phyloP scores from a whole-genome alignment of 2,329 filamentous ascomycete species.

The Bipolaris gigantea region DNA sequence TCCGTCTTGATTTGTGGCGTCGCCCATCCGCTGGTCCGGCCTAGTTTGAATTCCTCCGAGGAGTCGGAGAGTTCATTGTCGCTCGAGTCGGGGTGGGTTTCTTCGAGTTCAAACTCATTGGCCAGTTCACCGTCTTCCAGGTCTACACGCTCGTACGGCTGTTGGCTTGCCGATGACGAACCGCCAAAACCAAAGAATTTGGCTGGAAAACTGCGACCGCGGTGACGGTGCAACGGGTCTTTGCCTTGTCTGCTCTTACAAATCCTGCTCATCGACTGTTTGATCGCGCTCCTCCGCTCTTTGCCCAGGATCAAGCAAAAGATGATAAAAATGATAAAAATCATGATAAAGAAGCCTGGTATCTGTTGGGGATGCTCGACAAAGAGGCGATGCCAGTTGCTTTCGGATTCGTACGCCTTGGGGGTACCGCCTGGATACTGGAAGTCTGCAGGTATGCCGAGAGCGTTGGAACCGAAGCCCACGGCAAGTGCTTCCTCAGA shows the following conservation, averaged over 20 bases:
- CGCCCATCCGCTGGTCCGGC: slow-evolving; percentile 66
- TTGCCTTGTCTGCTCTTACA: slow-evolving; percentile 48
- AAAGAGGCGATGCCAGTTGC: slow-evolving; percentile 63
- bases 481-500: slow-evolving; percentile 69
- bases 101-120: slow-evolving; percentile 72
- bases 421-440: slow-evolving; percentile 68
- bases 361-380: slow-evolving; percentile 66
- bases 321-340: slow-evolving; percentile 70
- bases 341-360: slow-evolving; percentile 74
- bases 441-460: slow-evolving; percentile 72
- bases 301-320: slow-evolving; percentile 77
- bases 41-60: slow-evolving; percentile 59
- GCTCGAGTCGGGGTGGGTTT: slow-evolving; percentile 53
- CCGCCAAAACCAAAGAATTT: slow-evolving; percentile 63
- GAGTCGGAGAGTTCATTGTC: slow-evolving; percentile 64
- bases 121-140: slow-evolving; percentile 70
- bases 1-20: slow-evolving; percentile 62
- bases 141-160: slow-evolving; percentile 72
- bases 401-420: slow-evolving; percentile 54
- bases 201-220: slow-evolving; percentile 46
- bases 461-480: slow-evolving; percentile 87
- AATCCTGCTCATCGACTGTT: slow-evolving; percentile 57
- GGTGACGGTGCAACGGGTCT: slow-evolving; percentile 38
- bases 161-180: slow-evolving; percentile 47
- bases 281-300: slow-evolving; percentile 66